Evolutionary conservation across 192 early-diverging fungal genomes (phyloP).

Genomic region (Gonapodya prolifera): DNA sequence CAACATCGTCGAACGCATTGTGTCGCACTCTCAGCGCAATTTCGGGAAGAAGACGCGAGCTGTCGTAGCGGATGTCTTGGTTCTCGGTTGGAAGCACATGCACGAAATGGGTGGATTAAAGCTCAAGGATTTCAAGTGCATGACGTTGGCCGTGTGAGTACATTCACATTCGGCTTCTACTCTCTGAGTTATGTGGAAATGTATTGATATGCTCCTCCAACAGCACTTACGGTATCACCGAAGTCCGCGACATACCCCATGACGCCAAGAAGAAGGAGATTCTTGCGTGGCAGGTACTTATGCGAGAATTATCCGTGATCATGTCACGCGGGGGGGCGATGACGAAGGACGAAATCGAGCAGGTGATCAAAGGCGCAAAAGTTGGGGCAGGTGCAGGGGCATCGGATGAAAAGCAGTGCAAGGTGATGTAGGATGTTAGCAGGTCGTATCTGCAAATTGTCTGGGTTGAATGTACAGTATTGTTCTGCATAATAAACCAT

Average conservation of each 20-base stretch:
- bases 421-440: background rate
- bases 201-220: background rate
- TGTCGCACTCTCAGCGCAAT: background rate
- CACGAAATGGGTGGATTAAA: background rate
- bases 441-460: no score
- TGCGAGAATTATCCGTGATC: background rate
- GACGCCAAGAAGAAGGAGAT: background rate
- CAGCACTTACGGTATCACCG: background rate
- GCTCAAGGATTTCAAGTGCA: background rate
- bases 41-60: background rate
- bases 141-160: background rate
- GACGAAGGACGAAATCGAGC: background rate
- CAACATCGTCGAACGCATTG: background rate
- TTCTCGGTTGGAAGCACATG: background rate
- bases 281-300: background rate
- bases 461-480: no score
- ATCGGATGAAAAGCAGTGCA: background rate
- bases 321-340: background rate
- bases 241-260: background rate
- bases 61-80: background rate
- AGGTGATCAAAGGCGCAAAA: background rate
- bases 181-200: no score
- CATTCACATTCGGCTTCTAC: no score
- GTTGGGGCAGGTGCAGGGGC: background rate
- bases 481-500: no score